Percentiles rank a stretch among this genome's conserved stretches.
These are phyloP conservation scores for Kuraishia cidri DNA, from an alignment of 805 yeast genomes.

Conservation along the genomic window DNA sequence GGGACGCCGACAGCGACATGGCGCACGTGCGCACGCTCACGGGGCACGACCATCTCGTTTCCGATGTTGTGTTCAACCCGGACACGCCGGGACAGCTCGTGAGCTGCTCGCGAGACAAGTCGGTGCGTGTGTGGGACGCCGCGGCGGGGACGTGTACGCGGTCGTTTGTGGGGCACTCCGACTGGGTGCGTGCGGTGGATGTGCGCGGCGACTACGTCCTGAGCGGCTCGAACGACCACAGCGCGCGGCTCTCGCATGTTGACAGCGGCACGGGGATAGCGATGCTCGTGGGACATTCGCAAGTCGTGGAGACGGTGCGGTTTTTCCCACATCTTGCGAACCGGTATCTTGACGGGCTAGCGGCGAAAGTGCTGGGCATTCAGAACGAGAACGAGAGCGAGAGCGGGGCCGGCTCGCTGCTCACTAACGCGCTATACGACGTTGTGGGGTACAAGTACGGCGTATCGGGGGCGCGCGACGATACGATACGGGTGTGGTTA, in stretches of 20 bases:
- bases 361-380: too few relatives aligned
- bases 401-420: constrained; percentile 2
- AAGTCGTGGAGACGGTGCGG: constrained; percentile 68
- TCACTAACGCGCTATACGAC: constrained; percentile 15
- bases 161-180: constrained; percentile 72
- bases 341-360: constrained; percentile 34
- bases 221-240: constrained; percentile 75
- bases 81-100: constrained; percentile 38
- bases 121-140: constrained; percentile 60
- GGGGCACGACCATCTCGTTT: constrained; percentile 87
- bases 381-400: too few relatives aligned
- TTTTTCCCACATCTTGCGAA: constrained; percentile 53
- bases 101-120: constrained; percentile 55
- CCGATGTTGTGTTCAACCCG: constrained; percentile 45
- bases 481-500: constrained; percentile 65
- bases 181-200: constrained; percentile 76
- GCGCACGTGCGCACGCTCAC: constrained; percentile 47
- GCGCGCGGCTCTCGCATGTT: constrained; percentile 55
- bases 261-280: constrained; percentile 58
- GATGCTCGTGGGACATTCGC: constrained; percentile 67
- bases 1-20: constrained; percentile 38
- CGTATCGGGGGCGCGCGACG: constrained; percentile 76
- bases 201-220: constrained; percentile 48
- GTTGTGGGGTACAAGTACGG: constrained; percentile 60
- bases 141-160: constrained; percentile 57